A percentile compares a stretch with the other conserved stretches of the same genome.
Evolutionary conservation across 306 rosid genomes (phyloP).

Genomic region (Dalbergia cochinchinensis): DNA sequence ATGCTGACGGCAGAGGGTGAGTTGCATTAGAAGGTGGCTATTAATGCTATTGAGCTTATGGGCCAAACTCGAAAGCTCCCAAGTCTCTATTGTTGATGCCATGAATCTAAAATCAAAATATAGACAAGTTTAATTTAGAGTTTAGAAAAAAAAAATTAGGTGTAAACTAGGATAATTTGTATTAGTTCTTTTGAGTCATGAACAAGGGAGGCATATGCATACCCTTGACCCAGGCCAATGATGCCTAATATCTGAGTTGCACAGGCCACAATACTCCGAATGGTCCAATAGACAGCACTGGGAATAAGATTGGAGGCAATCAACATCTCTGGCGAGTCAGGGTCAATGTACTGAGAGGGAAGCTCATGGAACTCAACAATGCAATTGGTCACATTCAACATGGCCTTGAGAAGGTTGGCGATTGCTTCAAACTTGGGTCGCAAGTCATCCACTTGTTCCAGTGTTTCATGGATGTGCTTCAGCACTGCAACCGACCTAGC

Average conservation of each 20-base stretch:
- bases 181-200: background rate
- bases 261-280: constrained; percentile 63
- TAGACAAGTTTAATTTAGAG: background rate
- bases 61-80: constrained; percentile 80
- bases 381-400: constrained; percentile 62
- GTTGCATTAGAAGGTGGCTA: constrained; percentile 62
- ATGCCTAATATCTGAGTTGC: constrained; percentile 62
- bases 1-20: constrained; percentile 52
- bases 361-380: constrained; percentile 64
- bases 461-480: constrained; percentile 61
- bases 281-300: constrained; percentile 74
- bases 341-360: constrained; percentile 53
- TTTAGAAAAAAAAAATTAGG: background rate
- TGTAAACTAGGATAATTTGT: background rate
- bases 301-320: constrained; percentile 55
- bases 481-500: constrained; percentile 65
- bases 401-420: constrained; percentile 52
- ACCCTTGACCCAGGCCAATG: constrained; percentile 60
- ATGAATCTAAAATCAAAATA: constrained; percentile 51
- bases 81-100: constrained; percentile 59
- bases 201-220: constrained; percentile 19
- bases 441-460: constrained; percentile 49
- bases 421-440: constrained; percentile 60
- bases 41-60: constrained; percentile 65
- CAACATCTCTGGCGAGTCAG: constrained; percentile 45